Conservation (phyloP, 2,329 filamentous ascomycete genomes). For the Claviceps sp. region DNA sequence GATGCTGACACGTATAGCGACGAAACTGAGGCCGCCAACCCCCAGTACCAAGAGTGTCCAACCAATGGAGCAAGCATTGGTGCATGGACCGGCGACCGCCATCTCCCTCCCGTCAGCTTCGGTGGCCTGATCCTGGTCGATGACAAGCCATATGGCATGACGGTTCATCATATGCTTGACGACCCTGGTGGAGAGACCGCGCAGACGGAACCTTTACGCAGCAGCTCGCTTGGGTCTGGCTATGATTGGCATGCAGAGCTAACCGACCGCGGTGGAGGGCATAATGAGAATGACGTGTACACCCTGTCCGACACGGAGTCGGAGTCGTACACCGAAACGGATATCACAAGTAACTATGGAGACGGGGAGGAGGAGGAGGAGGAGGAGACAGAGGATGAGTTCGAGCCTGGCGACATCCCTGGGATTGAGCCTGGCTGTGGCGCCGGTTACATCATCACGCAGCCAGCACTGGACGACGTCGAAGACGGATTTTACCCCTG, state of each 20-base stretch:
- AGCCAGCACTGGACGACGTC: constrained; percentile 82
- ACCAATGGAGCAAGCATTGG: constrained; percentile 85
- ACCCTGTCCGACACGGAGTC: constrained; percentile 51
- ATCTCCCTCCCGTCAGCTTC: constrained; percentile 81
- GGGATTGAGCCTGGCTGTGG: constrained; percentile 65
- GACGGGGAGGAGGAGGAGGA: constrained; percentile 33
- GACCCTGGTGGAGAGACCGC: constrained; percentile 38
- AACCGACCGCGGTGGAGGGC: constrained; percentile 24
- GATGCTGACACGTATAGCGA: constrained; percentile 27
- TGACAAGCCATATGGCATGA: constrained; percentile 80
- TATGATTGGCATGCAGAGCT: constrained; percentile 31
- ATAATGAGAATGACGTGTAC: constrained; percentile 42
- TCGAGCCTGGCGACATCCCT: constrained; percentile 61
- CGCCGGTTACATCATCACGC: constrained; percentile 70
- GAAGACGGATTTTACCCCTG: constrained; percentile 70
- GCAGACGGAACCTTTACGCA: constrained; percentile 17
- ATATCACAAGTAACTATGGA: constrained; percentile 38
- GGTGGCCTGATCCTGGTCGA: constrained; percentile 81
- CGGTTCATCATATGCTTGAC: constrained; percentile 92
- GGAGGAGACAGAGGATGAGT: constrained; percentile 41
- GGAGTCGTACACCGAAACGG: constrained; percentile 35
- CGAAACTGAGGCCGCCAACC: constrained; percentile 43
- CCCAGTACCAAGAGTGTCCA: constrained; percentile 65
- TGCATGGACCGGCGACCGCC: constrained; percentile 72
- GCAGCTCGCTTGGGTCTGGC: constrained; percentile 23